phyloP scores from a whole-genome alignment of 164 flowering plant species.

The Akebia trifoliata region DNA sequence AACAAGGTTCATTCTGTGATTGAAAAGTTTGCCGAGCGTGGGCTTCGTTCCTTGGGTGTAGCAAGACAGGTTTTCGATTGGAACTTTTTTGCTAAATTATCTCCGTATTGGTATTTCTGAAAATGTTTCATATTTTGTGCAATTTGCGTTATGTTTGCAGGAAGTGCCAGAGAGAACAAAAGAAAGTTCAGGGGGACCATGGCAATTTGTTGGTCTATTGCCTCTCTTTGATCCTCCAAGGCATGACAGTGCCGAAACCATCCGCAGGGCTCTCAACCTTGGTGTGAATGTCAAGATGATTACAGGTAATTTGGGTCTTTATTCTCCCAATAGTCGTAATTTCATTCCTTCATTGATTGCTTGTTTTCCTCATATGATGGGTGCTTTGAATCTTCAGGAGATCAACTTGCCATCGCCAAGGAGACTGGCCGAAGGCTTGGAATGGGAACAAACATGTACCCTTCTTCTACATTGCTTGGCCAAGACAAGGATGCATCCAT shows the following conservation, averaged over 20 bases:
- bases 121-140: background rate
- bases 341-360: background rate
- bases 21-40: slow-evolving; percentile 40
- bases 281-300: slow-evolving; percentile 41
- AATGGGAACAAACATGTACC: slow-evolving; percentile 50
- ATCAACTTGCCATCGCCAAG: slow-evolving; percentile 43
- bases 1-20: slow-evolving; percentile 33
- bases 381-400: slow-evolving; percentile 22
- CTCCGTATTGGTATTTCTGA: background rate
- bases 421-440: slow-evolving; percentile 46
- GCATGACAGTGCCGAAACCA: slow-evolving; percentile 37
- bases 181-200: slow-evolving; percentile 32
- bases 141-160: slow-evolving; percentile 13
- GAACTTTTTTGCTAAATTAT: background rate
- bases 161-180: slow-evolving; percentile 33
- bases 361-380: background rate
- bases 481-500: slow-evolving; percentile 35
- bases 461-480: slow-evolving; percentile 40
- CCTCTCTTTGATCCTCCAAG: slow-evolving; percentile 40
- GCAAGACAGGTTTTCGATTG: slow-evolving; percentile 27
- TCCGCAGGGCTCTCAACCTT: slow-evolving; percentile 36
- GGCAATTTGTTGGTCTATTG: slow-evolving; percentile 39
- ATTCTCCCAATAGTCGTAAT: background rate
- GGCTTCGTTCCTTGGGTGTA: slow-evolving; percentile 39
- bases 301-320: slow-evolving; percentile 19